Base-by-base conservation (phyloP, 345 rosid species). In the Aquilaria yunnanensis region DNA sequence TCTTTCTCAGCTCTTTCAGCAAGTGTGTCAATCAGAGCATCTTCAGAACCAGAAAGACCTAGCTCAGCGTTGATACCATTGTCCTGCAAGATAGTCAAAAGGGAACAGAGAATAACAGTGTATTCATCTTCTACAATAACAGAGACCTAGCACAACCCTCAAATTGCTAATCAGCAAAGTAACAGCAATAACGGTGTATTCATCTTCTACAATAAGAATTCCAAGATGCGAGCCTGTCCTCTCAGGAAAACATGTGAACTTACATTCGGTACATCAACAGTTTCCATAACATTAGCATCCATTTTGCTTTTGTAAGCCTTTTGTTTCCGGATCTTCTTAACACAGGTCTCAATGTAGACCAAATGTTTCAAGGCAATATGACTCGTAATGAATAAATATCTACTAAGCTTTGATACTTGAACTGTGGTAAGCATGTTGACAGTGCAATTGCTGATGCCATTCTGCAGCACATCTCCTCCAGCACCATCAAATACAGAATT, bases 341-440 rank as follows among this genome's bases (percentile, higher is more conserved):
- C 73, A 72, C 96, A 88, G 59, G 85, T 83, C 82, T 94, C 99
- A 67, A 90, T 86, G 67, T 94, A 94, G 56, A 88, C 89, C 73
- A 94, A 75, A 74, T 94, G 99, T 77, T 84, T 86, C 99, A 94
- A 81, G 72, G 99, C 97, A 75, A 90, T 75, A 64, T 90, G 96
- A 78, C 97, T 94, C 53, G 65, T n/a, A 46, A 89, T 72, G 62
- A 94, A 94, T 63, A 94, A 78, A 69, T 67, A 94, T 84, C 94
- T 86, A 69, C 95, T 80, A 49, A 94, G 92, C 75, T 81, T 94
- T 50, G 81, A 67, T 29, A 80, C 96, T 70, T 86, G 95, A 73
- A 85, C 80, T 14, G 88, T 66, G 47, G 84, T 75, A 70, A 77
- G 78, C 54, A 51, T 63, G 74, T 64, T 78, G 32, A 66, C 47